These are phyloP conservation scores for Candida coquimbonensis DNA, from an alignment of 805 yeast genomes.

Conservation along the genomic window DNA sequence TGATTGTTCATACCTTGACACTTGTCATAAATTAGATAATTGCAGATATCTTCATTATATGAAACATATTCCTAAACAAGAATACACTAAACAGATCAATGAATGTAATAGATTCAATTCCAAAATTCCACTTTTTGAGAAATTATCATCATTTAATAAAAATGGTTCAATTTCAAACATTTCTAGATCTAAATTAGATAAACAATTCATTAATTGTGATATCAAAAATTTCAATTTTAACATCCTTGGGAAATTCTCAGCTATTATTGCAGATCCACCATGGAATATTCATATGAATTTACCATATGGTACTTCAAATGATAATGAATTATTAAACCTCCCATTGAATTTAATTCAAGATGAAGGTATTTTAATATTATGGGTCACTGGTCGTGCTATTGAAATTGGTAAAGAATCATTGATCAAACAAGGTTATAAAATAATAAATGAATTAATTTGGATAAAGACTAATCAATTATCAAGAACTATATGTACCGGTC, in stretches of 20 bases:
- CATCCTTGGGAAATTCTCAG: conserved; percentile 73
- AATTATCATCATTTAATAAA: conserved; percentile 20
- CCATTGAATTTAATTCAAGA: conserved; percentile 66
- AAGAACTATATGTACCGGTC: conserved; percentile 87
- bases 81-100: conserved; percentile 17
- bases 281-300: conserved; percentile 93
- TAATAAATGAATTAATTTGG: conserved; percentile 83
- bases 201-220: conserved; percentile 89
- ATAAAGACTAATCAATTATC: conserved; percentile 82
- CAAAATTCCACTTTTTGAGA: conserved; percentile 15
- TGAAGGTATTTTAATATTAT: conserved; percentile 75
- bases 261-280: conserved; percentile 77
- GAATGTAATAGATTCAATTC: conserved; percentile 20
- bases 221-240: conserved; percentile 65
- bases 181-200: conserved; percentile 34
- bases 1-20: conserved; percentile 90
- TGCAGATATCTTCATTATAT: conserved; percentile 81
- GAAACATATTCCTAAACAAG: conserved; percentile 31
- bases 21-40: conserved; percentile 78
- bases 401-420: conserved; percentile 80
- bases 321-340: conserved; percentile 60
- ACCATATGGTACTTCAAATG: conserved; percentile 74
- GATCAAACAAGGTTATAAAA: conserved; percentile 73
- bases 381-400: conserved; percentile 95
- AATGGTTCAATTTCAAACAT: conserved; percentile 30